Conservation (phyloP, 2,329 filamentous ascomycete genomes). For the Colletotrichum cuscutae region DNA sequence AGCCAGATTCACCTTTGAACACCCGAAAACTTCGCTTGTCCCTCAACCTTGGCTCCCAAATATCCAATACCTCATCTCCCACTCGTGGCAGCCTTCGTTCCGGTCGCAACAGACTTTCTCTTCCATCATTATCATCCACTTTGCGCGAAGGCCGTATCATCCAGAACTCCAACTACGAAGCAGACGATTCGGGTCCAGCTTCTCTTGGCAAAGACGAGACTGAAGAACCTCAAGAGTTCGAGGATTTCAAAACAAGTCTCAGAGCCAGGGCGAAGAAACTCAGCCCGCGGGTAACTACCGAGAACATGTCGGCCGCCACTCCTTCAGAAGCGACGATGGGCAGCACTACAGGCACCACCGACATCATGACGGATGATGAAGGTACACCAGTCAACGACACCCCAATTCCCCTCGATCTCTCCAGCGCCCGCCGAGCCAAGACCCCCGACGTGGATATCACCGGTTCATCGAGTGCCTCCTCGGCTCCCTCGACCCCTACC, state of each 20-base stretch:
- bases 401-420: background rate
- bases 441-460: background rate
- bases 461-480: background rate
- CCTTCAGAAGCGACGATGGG: background rate
- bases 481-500: conserved; percentile 1
- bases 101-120: background rate
- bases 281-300: background rate
- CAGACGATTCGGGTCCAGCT: background rate
- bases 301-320: background rate
- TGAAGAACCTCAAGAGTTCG: background rate
- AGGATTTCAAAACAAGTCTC: background rate
- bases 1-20: too few species aligned
- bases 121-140: background rate
- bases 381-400: background rate
- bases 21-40: too few species aligned
- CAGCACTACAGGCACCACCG: background rate
- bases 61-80: background rate
- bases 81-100: background rate
- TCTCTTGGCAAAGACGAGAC: background rate
- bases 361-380: background rate
- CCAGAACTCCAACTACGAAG: background rate
- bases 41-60: background rate
- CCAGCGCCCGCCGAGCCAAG: background rate
- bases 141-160: background rate
- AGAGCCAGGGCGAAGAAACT: background rate